A percentile compares a stretch with the other conserved stretches of the same genome.
Evolutionary conservation across 2,329 filamentous ascomycete genomes (phyloP).

Genomic region (Paraphoma chrysanthemicola): DNA sequence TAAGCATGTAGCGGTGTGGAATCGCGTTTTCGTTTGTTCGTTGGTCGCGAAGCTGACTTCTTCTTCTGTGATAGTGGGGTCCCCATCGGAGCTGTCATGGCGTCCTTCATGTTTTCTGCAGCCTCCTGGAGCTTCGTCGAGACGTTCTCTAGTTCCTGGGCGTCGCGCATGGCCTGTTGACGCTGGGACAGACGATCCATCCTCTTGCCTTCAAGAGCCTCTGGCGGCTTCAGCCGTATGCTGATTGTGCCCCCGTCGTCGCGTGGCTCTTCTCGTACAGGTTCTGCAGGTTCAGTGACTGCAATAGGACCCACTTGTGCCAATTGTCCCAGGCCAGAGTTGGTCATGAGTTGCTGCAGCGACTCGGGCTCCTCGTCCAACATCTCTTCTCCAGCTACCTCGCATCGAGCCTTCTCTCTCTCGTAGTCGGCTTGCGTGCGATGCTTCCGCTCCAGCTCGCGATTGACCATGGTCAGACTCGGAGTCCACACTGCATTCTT

Average conservation of each 20-base stretch:
- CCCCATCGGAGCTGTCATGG: constrained; percentile 33
- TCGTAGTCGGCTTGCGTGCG: constrained; percentile 59
- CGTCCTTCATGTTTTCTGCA: constrained; percentile 43
- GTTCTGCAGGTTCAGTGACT: constrained; percentile 19
- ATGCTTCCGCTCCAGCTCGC: constrained; percentile 75
- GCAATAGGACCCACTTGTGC: constrained; percentile 17
- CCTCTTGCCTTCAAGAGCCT: constrained; percentile 81
- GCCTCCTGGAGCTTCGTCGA: constrained; percentile 43
- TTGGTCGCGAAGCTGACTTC: constrained; percentile 28
- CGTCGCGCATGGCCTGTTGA: constrained; percentile 56
- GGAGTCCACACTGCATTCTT: constrained; percentile 88
- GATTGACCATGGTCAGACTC: constrained; percentile 83
- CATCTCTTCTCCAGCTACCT: constrained; percentile 70
- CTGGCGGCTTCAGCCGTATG: constrained; percentile 78
- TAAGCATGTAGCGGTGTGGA: constrained; percentile 44
- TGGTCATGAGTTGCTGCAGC: constrained; percentile 28
- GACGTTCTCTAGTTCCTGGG: constrained; percentile 45
- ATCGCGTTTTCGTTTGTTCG: constrained; percentile 64
- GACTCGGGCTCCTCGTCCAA: constrained; percentile 60
- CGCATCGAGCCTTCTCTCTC: constrained; percentile 63
- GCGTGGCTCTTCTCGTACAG: constrained; percentile 33
- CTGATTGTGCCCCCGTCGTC: constrained; percentile 72
- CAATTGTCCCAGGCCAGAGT: constrained; percentile 23
- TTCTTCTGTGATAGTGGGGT: constrained; percentile 29
- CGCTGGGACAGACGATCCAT: constrained; percentile 69